A percentile compares a stretch with the other conserved stretches of the same genome.
These are phyloP conservation scores for Grosmannia serpens DNA, from an alignment of 2,329 filamentous ascomycete genomes.

Conservation along the genomic window DNA sequence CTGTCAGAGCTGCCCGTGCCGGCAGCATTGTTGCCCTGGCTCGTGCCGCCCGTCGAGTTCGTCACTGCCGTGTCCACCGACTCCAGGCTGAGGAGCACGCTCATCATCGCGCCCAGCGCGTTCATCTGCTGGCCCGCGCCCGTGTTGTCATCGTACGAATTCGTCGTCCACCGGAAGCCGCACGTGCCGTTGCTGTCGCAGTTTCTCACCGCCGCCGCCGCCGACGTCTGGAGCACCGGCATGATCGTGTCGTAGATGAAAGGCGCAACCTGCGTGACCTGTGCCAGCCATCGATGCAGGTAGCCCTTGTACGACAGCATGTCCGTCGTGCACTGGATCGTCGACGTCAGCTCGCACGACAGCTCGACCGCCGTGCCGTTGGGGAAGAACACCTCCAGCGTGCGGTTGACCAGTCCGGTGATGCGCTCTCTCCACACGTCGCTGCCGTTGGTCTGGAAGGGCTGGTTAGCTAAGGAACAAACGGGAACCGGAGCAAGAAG, in stretches of 20 bases:
- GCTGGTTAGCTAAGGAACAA: background rate
- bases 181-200: conserved; percentile 51
- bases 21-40: conserved; percentile 20
- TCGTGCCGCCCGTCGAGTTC: conserved; percentile 31
- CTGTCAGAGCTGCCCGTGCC: conserved; percentile 10
- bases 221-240: conserved; percentile 44
- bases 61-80: conserved; percentile 19
- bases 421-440: conserved; percentile 42
- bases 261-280: conserved; percentile 50
- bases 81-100: conserved; percentile 25
- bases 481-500: background rate
- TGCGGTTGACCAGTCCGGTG: conserved; percentile 41
- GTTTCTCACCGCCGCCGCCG: conserved; percentile 46
- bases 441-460: conserved; percentile 36
- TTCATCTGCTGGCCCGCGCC: conserved; percentile 43
- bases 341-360: conserved; percentile 43
- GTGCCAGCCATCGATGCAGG: conserved; percentile 52
- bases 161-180: conserved; percentile 50
- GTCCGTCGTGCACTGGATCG: conserved; percentile 51
- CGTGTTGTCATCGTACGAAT: conserved; percentile 27
- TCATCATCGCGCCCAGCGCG: conserved; percentile 35
- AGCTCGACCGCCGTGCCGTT: conserved; percentile 52
- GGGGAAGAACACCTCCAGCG: conserved; percentile 39
- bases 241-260: conserved; percentile 42
- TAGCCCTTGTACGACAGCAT: conserved; percentile 64